Evolutionary conservation across 2,329 filamentous ascomycete species (phyloP), one percentile per base, ranked within the genome.

Genomic region (Chaetomiaceae sp.): DNA sequence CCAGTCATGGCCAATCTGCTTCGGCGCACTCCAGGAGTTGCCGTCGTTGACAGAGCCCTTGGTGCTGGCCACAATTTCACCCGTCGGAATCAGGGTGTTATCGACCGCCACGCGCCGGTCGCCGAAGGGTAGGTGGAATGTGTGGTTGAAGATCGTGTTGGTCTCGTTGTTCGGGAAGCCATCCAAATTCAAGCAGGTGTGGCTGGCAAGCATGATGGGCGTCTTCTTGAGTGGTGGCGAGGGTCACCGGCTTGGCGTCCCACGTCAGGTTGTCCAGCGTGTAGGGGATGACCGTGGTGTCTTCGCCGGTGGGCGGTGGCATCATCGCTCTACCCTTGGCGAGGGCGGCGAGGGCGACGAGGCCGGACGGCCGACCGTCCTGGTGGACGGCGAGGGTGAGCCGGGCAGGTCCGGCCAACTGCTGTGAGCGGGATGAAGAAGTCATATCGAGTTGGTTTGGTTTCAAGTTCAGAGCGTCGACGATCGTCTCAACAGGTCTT

Each of bases 141-240:
- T 84, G 69, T 89, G 83, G 68, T 89, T 86, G 44, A 86, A 71
- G 12, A 76, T 75, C 2, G 69, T 71, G 48, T 72, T 70, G 2
- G 83, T 86, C 61, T 84, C 74, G 48, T 83, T 79, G 67, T 89
- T 88, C 58, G 83, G 74, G 58, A 86, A 91, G 29, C 82, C 86
- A 59, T 90, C 86, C 36, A 91, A 71, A 63, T 90, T 90, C 86
- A 86, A 91, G 73, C 91, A 91, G 7, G 78, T 79, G 70, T 86
- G 73, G 55, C 70, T 75, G 61, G 77, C 86, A 48, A 91, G 73
- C 86, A 91, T 90, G 63, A 91, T 88, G 39, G 86, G 86, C 6
- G 86, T 90, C 68, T 81, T 83, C 68, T 86, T 79, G 24, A n/a
- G 83, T 86, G 8, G 82, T 81, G 3, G 85, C 71, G 45, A 84